Evolutionary conservation across 108 stramenopile species (phyloP), one percentile per base, ranked within the genome.

Genomic region (Fragilariopsis cylindrus): DNA sequence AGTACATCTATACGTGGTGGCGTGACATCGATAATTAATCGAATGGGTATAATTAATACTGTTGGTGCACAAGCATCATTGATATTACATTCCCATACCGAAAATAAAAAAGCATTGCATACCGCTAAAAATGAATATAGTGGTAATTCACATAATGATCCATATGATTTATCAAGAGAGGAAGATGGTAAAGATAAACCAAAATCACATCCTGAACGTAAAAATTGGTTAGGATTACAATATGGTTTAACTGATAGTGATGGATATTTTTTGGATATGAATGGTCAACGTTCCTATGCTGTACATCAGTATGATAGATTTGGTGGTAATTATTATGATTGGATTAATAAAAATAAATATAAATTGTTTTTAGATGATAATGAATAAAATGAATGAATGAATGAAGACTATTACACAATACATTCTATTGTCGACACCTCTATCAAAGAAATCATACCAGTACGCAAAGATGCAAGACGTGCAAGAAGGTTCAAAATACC

Each of bases 281-380:
- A 87, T 76, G 87, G 87, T 16, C 60, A 64, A 7, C 74, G 78
- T 45, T 87, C 87, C 16, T 54, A 72, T 19, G 81, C 84, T 6
- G 73, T 87, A 15, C 87, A 87, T 63, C 87, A 87, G 72, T 75
- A 40, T n/a, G 87, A 87, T 70, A 60, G 79, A 57, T 82, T 82
- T 60, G 81, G 77, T 19, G 5, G 7, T 8, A 7, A 45, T 5
- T 63, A 45, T 40, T n/a, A 11, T 4, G 4, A 11, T 11, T 63
- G 19, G 7, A 3, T 44, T 7, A 52, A 9, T 13, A 52, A 52
- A 52, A 52, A 52, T 13, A 52, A 13, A 9, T 13, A 52, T 13
- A 13, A 52, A 52, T 13, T 52, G 2, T 30, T 30, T 30, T 30
- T 30, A 30, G 30, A 30, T 2, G 30, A 30, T 30, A 30, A 30